phyloP scores from a whole-genome alignment of 768 basidiomycete genomes.

The Agaricus sinodeliciosus region DNA sequence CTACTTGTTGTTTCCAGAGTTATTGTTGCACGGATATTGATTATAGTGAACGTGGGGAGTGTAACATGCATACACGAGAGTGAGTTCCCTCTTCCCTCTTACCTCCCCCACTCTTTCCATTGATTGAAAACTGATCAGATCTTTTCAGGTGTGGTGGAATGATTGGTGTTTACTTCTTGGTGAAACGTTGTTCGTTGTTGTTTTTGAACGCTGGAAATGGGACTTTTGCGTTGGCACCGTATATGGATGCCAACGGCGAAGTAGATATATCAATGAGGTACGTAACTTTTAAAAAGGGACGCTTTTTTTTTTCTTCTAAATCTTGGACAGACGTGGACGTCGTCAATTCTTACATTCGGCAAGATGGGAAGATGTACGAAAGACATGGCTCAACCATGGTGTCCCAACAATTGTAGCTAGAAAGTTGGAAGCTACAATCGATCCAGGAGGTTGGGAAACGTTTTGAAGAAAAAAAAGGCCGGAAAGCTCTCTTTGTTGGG shows the following conservation, averaged over 20 bases:
- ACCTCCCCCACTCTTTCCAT: too few species aligned
- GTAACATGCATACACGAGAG: constrained; percentile 94
- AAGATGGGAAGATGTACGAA: constrained; percentile 88
- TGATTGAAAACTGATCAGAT: not conserved
- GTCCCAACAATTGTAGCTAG: constrained; percentile 88
- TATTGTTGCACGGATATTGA: constrained; percentile 80
- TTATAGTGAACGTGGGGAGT: constrained; percentile 73
- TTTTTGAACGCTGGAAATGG: constrained; percentile 88
- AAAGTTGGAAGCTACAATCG: constrained; percentile 79
- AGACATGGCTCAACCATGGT: constrained; percentile 84
- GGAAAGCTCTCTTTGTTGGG: not conserved
- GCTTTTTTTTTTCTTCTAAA: too few species aligned
- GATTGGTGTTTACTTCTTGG: constrained; percentile 83
- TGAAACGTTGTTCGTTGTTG: constrained; percentile 86
- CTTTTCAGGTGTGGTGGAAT: constrained; percentile 76
- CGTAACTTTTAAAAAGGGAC: constrained; percentile 13
- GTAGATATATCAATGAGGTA: constrained; percentile 89
- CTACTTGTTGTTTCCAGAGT: constrained; percentile 83
- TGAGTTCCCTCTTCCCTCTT: constrained; percentile 34
- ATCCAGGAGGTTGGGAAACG: constrained; percentile 93
- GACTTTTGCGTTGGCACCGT: constrained; percentile 84
- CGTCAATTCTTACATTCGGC: constrained; percentile 81
- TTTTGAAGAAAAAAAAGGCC: constrained; percentile 29
- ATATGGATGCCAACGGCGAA: constrained; percentile 92
- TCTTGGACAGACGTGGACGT: constrained; percentile 83